Evolutionary conservation across 75 land plant species (phyloP).

Genomic region (Picea sitchensis): DNA sequence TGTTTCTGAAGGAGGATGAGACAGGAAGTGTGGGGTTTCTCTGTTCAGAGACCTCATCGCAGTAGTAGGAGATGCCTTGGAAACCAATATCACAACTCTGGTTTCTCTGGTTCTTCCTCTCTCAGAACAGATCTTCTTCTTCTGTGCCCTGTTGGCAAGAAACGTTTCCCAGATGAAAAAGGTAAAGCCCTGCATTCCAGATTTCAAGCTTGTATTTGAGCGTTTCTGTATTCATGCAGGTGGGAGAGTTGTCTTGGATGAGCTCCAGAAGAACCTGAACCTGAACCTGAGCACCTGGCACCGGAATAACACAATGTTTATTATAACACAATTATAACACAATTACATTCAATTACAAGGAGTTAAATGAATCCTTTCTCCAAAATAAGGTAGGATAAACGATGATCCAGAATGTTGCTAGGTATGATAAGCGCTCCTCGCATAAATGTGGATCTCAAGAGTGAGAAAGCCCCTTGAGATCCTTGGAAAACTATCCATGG

Average conservation of each 20-base stretch:
- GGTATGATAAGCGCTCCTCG: too few relatives aligned
- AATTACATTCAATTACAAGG: too few relatives aligned
- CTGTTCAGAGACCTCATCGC: conserved; percentile 30
- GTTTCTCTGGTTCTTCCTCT: conserved; percentile 39
- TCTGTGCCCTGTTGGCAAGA: conserved; percentile 21
- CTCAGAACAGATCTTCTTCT: not conserved
- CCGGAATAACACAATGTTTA: too few relatives aligned
- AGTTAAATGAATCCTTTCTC: too few relatives aligned
- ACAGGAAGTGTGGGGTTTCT: conserved; percentile 16
- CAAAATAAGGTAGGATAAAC: too few relatives aligned
- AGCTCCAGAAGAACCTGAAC: conserved; percentile 22
- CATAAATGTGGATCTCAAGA: too few relatives aligned
- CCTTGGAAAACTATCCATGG: too few relatives aligned
- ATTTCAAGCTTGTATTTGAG: conserved; percentile 32
- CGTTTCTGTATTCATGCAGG: conserved; percentile 28
- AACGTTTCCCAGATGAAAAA: conserved; percentile 24
- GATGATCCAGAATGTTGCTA: too few relatives aligned
- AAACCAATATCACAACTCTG: conserved; percentile 41
- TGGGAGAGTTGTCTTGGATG: not conserved
- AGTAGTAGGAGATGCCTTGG: conserved; percentile 34
- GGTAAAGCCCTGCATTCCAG: conserved; percentile 28
- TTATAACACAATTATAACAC: too few relatives aligned
- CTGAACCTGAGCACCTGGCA: conserved; percentile 23
- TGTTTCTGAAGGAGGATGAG: conserved; percentile 28
- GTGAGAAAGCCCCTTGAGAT: too few relatives aligned